A percentile compares a stretch with the other conserved stretches of the same genome.
Evolutionary conservation across 345 rosid species (phyloP).

Genomic region (Erysimum cheiranthoides): DNA sequence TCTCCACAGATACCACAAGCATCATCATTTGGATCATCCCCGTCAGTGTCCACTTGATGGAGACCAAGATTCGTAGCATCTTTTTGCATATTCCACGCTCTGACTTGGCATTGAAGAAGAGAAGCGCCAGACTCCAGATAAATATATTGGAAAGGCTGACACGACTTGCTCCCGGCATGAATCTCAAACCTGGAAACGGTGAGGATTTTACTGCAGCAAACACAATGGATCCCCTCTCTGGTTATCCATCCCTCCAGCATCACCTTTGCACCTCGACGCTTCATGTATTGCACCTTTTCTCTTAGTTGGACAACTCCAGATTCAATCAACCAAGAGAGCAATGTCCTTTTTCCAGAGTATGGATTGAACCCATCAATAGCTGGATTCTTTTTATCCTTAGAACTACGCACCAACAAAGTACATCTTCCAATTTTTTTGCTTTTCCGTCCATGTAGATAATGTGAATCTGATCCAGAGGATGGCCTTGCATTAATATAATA

Average conservation of each 20-base stretch:
- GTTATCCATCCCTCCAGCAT: constrained; percentile 83
- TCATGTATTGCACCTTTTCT: constrained; percentile 76
- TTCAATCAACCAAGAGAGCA: constrained; percentile 92
- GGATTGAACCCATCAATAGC: constrained; percentile 73
- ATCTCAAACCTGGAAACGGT: constrained; percentile 74
- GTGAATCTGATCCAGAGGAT: constrained; percentile 55
- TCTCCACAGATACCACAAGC: constrained; percentile 98
- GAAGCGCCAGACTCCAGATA: constrained; percentile 81
- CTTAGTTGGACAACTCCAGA: constrained; percentile 70
- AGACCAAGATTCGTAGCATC: constrained; percentile 59
- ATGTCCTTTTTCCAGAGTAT: constrained; percentile 75
- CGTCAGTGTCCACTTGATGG: constrained; percentile 63
- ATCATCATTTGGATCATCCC: constrained; percentile 97
- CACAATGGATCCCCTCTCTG: constrained; percentile 86
- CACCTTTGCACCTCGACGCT: constrained; percentile 56
- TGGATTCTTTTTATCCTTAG: constrained; percentile 60
- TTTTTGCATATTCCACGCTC: constrained; percentile 82
- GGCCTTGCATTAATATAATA: constrained; percentile 54
- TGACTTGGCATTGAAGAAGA: constrained; percentile 84
- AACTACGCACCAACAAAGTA: constrained; percentile 79
- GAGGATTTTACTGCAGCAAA: constrained; percentile 84
- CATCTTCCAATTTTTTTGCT: constrained; percentile 81
- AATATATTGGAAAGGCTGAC: constrained; percentile 81
- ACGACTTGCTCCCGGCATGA: constrained; percentile 92
- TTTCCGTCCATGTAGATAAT: constrained; percentile 63